These are phyloP conservation scores for Kwoniella sp. DNA, from an alignment of 768 basidiomycete species.

Conservation along the genomic window DNA sequence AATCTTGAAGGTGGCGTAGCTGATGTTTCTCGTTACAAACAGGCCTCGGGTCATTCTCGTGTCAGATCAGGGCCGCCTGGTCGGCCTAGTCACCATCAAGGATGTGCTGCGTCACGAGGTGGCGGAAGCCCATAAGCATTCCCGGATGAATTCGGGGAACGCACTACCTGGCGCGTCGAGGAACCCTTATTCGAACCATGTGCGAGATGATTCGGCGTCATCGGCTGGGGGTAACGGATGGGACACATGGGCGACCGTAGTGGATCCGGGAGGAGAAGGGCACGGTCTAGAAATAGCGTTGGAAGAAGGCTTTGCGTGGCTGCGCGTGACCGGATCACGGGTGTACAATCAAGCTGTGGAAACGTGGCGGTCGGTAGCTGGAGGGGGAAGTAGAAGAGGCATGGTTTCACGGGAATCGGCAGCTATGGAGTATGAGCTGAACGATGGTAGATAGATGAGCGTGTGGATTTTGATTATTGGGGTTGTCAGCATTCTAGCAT, in stretches of 20 bases:
- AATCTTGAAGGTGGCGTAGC: not conserved
- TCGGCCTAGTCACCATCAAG: slow-evolving; percentile 89
- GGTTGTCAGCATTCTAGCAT: too few relatives aligned
- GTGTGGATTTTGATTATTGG: too few relatives aligned
- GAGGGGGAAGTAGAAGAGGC: not conserved
- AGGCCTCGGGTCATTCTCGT: slow-evolving; percentile 97
- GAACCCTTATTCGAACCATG: slow-evolving; percentile 1
- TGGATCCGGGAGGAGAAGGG: slow-evolving; percentile 11
- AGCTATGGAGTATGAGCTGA: slow-evolving; percentile 12
- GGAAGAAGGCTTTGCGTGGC: slow-evolving; percentile 36
- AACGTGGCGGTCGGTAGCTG: not conserved
- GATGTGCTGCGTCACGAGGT: slow-evolving; percentile 85
- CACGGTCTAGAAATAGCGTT: slow-evolving; percentile 37
- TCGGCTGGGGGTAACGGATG: slow-evolving; percentile 22
- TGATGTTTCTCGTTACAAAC: not conserved
- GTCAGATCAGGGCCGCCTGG: slow-evolving; percentile 73
- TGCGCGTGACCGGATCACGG: slow-evolving; percentile 3
- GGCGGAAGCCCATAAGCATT: slow-evolving; percentile 42
- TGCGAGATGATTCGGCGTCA: slow-evolving; percentile 10
- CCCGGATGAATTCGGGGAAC: slow-evolving; percentile 13
- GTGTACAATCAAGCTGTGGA: slow-evolving; percentile 1
- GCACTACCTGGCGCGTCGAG: not conserved
- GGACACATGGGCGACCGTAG: slow-evolving; percentile 20
- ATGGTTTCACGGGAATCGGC: not conserved
- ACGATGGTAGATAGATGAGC: slow-evolving; percentile 3